Conservation (phyloP, 768 basidiomycete genomes). For the Boletus edulis region DNA sequence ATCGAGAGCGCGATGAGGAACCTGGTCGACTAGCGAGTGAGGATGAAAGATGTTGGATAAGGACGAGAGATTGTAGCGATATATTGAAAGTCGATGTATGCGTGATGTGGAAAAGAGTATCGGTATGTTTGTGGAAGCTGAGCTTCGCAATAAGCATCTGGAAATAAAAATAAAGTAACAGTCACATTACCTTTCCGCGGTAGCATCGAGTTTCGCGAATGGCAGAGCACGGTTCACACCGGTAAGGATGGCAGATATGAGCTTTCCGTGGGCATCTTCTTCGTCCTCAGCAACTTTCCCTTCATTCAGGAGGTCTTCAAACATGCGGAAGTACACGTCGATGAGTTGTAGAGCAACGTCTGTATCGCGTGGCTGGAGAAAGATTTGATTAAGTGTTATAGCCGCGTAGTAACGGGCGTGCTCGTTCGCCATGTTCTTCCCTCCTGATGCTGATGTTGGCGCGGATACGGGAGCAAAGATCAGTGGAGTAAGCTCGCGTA, state of each 20-base stretch:
- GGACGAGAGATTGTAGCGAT: slow-evolving; percentile 85
- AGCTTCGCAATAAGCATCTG: neutral
- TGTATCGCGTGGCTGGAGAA: slow-evolving; percentile 63
- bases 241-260: slow-evolving; percentile 87
- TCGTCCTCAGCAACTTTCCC: slow-evolving; percentile 28
- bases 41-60: slow-evolving; percentile 80
- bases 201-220: slow-evolving; percentile 79
- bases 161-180: neutral
- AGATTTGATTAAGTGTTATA: slow-evolving; percentile 93
- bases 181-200: slow-evolving; percentile 54
- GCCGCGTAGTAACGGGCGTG: slow-evolving; percentile 91
- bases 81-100: slow-evolving; percentile 97
- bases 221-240: slow-evolving; percentile 95
- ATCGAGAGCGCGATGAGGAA: slow-evolving; percentile 42
- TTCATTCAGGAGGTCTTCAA: slow-evolving; percentile 82
- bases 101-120: slow-evolving; percentile 91
- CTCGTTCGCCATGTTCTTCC: slow-evolving; percentile 43
- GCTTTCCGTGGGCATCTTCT: slow-evolving; percentile 75
- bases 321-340: slow-evolving; percentile 92
- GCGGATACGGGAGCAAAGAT: slow-evolving; percentile 43
- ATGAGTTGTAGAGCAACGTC: slow-evolving; percentile 77
- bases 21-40: slow-evolving; percentile 45
- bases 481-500: slow-evolving; percentile 80
- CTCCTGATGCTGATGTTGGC: slow-evolving; percentile 11
- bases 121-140: slow-evolving; percentile 84